Percentiles rank a stretch among this genome's conserved stretches.
phyloP scores from a whole-genome alignment of 75 land plant species.

The Pseudotsuga menziesii region DNA sequence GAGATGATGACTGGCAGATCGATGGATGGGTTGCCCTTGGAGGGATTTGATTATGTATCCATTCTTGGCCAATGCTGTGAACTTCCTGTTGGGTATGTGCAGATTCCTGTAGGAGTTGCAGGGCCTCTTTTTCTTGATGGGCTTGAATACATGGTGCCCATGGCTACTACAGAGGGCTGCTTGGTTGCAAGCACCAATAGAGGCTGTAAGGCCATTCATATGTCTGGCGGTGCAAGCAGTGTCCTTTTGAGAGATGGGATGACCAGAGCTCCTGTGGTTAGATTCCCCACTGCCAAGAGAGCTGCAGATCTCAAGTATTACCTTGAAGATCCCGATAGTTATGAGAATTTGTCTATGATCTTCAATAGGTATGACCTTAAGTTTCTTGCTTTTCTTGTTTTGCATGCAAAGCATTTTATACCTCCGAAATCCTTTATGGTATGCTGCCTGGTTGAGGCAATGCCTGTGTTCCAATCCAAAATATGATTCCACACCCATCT shows the following conservation, averaged over 20 bases:
- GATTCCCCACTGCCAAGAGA: conserved; percentile 40
- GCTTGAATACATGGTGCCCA: conserved; percentile 47
- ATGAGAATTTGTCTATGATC: conserved; percentile 44
- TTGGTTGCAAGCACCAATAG: conserved; percentile 75
- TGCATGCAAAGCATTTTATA: background rate
- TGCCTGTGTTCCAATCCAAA: too few relatives aligned
- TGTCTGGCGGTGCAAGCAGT: conserved; percentile 51
- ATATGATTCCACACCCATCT: too few relatives aligned
- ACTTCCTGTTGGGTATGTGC: conserved; percentile 74
- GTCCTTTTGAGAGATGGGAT: conserved; percentile 54
- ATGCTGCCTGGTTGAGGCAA: background rate
- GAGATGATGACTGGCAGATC: conserved; percentile 46
- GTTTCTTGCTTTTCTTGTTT: background rate
- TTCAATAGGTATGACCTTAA: conserved; percentile 45
- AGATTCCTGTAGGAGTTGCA: conserved; percentile 78
- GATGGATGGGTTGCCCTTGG: conserved; percentile 58
- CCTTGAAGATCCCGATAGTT: conserved; percentile 59
- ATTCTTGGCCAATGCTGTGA: conserved; percentile 84
- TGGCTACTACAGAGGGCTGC: conserved; percentile 83
- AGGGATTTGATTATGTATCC: conserved; percentile 59
- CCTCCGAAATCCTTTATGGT: background rate
- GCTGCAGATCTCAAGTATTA: conserved; percentile 72
- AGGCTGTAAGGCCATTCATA: conserved; percentile 68
- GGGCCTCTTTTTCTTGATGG: conserved; percentile 75
- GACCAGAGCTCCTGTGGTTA: conserved; percentile 75